These are phyloP conservation scores for Fusarium setosum DNA, from an alignment of 2,329 filamentous ascomycete species.

Conservation along the genomic window DNA sequence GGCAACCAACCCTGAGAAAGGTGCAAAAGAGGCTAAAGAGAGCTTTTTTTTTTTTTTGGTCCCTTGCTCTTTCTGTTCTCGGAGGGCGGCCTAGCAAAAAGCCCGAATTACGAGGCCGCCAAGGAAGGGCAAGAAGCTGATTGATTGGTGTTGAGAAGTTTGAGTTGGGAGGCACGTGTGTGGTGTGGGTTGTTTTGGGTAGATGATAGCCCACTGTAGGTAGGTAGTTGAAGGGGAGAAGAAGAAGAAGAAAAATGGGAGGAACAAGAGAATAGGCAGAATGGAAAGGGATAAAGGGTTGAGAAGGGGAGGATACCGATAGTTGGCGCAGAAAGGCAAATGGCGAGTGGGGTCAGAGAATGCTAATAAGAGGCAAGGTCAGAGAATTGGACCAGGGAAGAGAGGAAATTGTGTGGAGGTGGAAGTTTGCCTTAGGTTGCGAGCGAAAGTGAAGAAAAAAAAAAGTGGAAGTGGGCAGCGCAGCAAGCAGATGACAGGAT, in stretches of 20 bases:
- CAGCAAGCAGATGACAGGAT: constrained; percentile 4
- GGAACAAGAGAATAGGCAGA: constrained; percentile 12
- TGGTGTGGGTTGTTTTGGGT: constrained; percentile 1
- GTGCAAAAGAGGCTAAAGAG: constrained; percentile 26
- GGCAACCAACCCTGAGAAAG: constrained; percentile 17
- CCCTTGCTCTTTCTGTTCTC: too few relatives aligned
- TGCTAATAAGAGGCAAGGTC: constrained; percentile 17
- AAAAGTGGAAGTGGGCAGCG: not conserved
- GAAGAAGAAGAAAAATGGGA: constrained; percentile 10
- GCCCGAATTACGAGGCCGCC: constrained; percentile 18
- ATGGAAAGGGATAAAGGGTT: constrained; percentile 26
- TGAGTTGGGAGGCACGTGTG: not conserved
- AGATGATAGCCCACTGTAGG: constrained; percentile 3
- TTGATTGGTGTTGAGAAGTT: not conserved
- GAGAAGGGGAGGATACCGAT: constrained; percentile 4
- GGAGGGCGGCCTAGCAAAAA: too few relatives aligned
- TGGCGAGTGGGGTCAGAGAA: constrained; percentile 13
- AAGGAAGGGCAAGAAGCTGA: not conserved
- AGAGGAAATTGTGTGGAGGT: constrained; percentile 17
- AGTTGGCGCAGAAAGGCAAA: constrained; percentile 4
- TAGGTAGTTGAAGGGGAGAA: not conserved
- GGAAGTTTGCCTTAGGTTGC: constrained; percentile 4
- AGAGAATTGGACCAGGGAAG: constrained; percentile 19
- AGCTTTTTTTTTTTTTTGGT: constrained; percentile 8
- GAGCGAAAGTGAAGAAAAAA: constrained; percentile 2